phyloP scores from a whole-genome alignment of 768 basidiomycete species.

The Neoboletus magnificus region DNA sequence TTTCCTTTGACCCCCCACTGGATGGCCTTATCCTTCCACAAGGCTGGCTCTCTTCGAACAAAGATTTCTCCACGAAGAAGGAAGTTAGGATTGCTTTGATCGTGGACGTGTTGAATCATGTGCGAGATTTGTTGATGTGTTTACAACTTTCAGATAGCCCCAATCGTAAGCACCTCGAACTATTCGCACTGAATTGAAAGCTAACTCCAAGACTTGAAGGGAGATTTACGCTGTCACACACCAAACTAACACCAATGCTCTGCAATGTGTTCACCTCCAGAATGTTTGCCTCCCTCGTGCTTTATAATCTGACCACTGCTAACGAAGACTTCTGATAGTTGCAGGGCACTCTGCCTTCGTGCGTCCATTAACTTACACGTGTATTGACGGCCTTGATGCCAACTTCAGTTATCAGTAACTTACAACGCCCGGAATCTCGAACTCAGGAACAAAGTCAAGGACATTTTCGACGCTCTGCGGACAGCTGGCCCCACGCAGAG shows the following conservation, averaged over 20 bases:
- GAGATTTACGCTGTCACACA: background rate
- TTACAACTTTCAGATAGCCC: constrained; percentile 28
- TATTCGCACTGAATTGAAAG: background rate
- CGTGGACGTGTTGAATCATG: constrained; percentile 6
- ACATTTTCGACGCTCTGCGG: constrained; percentile 8
- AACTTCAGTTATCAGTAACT: background rate
- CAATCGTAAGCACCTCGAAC: constrained; percentile 16
- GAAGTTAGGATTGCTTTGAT: constrained; percentile 3
- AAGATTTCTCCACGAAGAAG: constrained; percentile 13
- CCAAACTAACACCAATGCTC: constrained; percentile 11
- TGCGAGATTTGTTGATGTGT: constrained; percentile 28
- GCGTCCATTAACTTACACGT: background rate
- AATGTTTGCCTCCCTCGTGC: constrained; percentile 36
- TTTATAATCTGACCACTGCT: background rate
- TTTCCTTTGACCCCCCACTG: constrained; percentile 19
- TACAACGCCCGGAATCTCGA: constrained; percentile 23
- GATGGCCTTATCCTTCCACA: constrained; percentile 52
- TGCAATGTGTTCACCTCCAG: constrained; percentile 43
- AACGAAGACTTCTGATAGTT: constrained; percentile 32
- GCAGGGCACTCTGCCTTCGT: constrained; percentile 48
- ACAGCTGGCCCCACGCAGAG: background rate
- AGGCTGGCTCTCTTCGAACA: constrained; percentile 41
- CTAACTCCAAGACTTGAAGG: background rate
- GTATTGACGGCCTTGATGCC: background rate
- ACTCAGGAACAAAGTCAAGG: background rate